Conservation (phyloP, 2,329 filamentous ascomycete species). For the Huntiella moniliformis region DNA sequence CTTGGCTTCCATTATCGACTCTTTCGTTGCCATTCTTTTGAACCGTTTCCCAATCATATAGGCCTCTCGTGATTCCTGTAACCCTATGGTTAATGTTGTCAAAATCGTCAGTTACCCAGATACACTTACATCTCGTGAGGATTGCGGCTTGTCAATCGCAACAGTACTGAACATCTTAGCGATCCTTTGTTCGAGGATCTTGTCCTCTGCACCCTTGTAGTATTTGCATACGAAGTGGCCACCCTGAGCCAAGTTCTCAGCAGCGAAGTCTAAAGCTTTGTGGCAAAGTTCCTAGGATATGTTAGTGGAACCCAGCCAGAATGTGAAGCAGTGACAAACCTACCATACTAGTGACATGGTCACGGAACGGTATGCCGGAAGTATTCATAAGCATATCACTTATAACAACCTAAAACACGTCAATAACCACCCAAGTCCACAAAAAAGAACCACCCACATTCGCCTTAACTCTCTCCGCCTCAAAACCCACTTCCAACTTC, state of each 20-base stretch:
- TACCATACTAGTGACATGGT: constrained; percentile 92
- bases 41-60: constrained; percentile 68
- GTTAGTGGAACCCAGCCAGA: not conserved
- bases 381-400: constrained; percentile 99
- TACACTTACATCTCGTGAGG: constrained; percentile 57
- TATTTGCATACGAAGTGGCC: constrained; percentile 97
- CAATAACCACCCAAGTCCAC: not conserved
- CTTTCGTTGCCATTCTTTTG: too few relatives aligned
- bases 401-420: constrained; percentile 49
- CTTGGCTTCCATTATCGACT: too few relatives aligned
- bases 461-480: constrained; percentile 12
- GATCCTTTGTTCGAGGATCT: constrained; percentile 53
- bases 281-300: constrained; percentile 60
- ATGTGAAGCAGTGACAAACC: constrained; percentile 17
- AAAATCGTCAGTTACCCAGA: not conserved
- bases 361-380: constrained; percentile 66
- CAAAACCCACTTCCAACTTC: constrained; percentile 10
- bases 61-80: constrained; percentile 62
- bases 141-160: constrained; percentile 73
- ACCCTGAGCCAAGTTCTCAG: constrained; percentile 61
- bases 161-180: constrained; percentile 65
- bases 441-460: not conserved
- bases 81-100: constrained; percentile 5
- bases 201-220: constrained; percentile 81
- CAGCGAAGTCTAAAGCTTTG: constrained; percentile 63